Evolutionary conservation across 2,329 filamentous ascomycete genomes (phyloP).

Genomic region (Endoconidiophora polonica): DNA sequence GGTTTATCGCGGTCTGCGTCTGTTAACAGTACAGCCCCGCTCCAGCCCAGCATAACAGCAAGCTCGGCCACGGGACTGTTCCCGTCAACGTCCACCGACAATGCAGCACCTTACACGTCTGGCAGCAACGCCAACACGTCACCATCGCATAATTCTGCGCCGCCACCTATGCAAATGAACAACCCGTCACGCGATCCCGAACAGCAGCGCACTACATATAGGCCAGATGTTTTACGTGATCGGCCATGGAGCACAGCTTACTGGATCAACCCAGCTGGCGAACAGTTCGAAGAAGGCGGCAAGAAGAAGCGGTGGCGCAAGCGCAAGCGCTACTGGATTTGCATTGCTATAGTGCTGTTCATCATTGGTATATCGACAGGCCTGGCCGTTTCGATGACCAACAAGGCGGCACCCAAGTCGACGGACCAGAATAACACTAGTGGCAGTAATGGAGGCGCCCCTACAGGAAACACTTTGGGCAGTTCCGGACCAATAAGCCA

Average conservation of each 20-base stretch:
- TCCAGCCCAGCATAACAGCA: not conserved
- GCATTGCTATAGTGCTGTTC: constrained; percentile 7
- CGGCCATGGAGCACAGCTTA: constrained; percentile 11
- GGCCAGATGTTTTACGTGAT: not conserved
- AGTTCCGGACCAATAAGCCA: constrained; percentile 1
- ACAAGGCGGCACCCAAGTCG: constrained; percentile 1
- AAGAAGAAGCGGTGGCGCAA: constrained; percentile 7
- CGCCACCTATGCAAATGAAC: not conserved
- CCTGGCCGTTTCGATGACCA: constrained; percentile 11
- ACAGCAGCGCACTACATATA: not conserved
- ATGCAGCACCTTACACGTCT: not conserved
- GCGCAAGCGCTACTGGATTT: constrained; percentile 12
- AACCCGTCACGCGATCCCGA: not conserved
- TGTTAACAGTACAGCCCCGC: constrained; percentile 7
- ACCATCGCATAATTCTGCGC: not conserved
- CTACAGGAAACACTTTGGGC: not conserved
- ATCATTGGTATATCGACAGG: constrained; percentile 10
- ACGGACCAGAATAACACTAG: not conserved
- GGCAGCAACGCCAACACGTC: too few species aligned
- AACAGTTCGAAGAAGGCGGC: not conserved
- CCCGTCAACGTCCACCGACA: not conserved
- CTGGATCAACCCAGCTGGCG: constrained; percentile 6
- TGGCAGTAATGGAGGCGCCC: not conserved
- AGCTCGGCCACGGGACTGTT: not conserved
- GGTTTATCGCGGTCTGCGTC: not conserved